Evolutionary conservation across 805 yeast species (phyloP).

Genomic region (Lipomyces spencermartinsiae): DNA sequence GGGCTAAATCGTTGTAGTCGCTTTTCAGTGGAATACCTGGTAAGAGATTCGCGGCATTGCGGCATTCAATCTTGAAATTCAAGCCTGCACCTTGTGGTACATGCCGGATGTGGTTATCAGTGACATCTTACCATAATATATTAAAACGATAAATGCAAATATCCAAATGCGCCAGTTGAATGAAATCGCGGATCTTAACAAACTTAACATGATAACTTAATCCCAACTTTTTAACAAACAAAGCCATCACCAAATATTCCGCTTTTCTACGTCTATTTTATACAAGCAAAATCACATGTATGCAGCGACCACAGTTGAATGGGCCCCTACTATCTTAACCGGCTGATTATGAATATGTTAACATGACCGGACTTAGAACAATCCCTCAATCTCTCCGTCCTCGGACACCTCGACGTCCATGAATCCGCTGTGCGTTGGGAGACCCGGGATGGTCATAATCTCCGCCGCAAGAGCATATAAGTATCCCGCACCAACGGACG

Average conservation of each 20-base stretch:
- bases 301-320: slow-evolving; percentile 26
- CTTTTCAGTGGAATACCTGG: too few relatives aligned
- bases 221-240: slow-evolving; percentile 23
- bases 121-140: background rate
- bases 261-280: background rate
- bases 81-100: too few relatives aligned
- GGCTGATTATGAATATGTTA: too few relatives aligned
- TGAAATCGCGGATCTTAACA: slow-evolving; percentile 29
- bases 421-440: slow-evolving; percentile 94
- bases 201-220: background rate
- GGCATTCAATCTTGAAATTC: background rate
- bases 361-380: slow-evolving; percentile 57
- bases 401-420: slow-evolving; percentile 93
- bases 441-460: slow-evolving; percentile 96
- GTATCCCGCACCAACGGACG: slow-evolving; percentile 96
- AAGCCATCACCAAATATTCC: background rate
- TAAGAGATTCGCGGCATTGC: too few relatives aligned
- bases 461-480: slow-evolving; percentile 96
- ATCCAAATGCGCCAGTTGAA: slow-evolving; percentile 39
- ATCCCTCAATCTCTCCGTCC: slow-evolving; percentile 92
- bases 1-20: too few relatives aligned
- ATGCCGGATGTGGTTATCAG: background rate
- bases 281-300: slow-evolving; percentile 6
- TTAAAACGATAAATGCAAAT: slow-evolving; percentile 8
- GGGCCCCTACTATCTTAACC: slow-evolving; percentile 11